Evolutionary conservation across 441 rosid species (phyloP), one percentile per base, ranked within the genome.

Genomic region (Populus hybrid): DNA sequence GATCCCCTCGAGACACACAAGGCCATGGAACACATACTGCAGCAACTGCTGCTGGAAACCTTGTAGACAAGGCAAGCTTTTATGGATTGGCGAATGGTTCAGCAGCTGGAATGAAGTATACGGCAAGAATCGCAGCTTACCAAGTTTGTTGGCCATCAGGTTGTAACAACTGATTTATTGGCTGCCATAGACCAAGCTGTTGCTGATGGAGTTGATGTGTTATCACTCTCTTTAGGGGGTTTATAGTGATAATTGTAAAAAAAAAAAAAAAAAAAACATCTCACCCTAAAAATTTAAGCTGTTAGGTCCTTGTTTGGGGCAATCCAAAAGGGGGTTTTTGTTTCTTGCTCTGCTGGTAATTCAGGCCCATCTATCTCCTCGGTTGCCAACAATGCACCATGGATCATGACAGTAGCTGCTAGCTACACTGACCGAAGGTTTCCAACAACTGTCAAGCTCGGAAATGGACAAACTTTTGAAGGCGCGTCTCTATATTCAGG

Each of bases 1-100:
- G 85, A 28, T 94, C 98, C 0, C 90, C 98, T 2, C 85, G 93
- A 31, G 97, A 94, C 64, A 86, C 96, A 0, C 93, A 90, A 38
- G 96, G 95, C 65, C 98, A 93, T 29, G 97, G 97, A 4, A 94
- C 97, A 9, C 94, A 93, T 83, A 94, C 95, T 0, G 93, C 97
- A 23, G 90, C 97, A 20, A 94, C 97, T 11, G 94, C 94, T 1
- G 91, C 90, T 0, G 97, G 97, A 0, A 85, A 89, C 69, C 63
- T 91, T 77, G 76, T 88, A 6, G 79, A 84, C 63, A 73, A 77
- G 0, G 93, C 93, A 7, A 90, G 86, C 72, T 85, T 93, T 85
- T 81, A 83, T 9, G 94, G 98, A 7, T 86, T 89, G 69, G 95
- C 97, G 3, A 31, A 78, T 0, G 97, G 95, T 8, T 76, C 87